Conservation (phyloP, 495 filamentous ascomycete genomes). For the Immersiella caudata region DNA sequence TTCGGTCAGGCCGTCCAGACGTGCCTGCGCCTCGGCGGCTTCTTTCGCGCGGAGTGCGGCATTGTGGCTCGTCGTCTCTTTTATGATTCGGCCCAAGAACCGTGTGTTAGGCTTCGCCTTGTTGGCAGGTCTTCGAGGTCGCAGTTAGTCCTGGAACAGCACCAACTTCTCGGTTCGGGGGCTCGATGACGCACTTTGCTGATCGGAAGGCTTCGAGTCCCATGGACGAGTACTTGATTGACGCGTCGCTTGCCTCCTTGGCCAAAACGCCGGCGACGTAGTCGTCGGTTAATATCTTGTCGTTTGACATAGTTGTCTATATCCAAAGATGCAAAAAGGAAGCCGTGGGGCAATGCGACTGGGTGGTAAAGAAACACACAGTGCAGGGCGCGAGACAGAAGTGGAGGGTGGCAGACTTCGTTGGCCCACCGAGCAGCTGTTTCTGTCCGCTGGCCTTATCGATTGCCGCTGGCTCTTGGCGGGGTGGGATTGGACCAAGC, state of each 20-base stretch:
- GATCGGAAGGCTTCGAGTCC: conserved; percentile 70
- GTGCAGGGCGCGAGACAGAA: not conserved
- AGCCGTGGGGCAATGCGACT: too few relatives aligned
- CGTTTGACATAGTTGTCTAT: conserved; percentile 33
- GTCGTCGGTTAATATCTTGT: conserved; percentile 64
- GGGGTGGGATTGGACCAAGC: not conserved
- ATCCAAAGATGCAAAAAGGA: not conserved
- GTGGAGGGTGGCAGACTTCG: not conserved
- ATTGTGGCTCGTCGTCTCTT: conserved; percentile 88
- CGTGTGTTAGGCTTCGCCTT: conserved; percentile 90
- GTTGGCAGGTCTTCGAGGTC: conserved; percentile 50
- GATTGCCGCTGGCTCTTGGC: conserved; percentile 4
- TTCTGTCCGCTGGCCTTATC: conserved; percentile 9
- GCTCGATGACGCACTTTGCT: conserved; percentile 58
- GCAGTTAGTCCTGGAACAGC: conserved; percentile 17
- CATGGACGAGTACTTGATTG: conserved; percentile 71
- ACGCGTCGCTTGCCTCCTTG: conserved; percentile 68
- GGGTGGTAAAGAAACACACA: not conserved
- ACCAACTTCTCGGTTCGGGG: conserved; percentile 1
- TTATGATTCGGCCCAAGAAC: conserved; percentile 86
- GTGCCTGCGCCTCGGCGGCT: conserved; percentile 57
- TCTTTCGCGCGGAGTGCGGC: conserved; percentile 82
- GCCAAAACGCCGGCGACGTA: conserved; percentile 74
- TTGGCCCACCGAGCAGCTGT: not conserved
- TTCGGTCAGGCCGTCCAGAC: conserved; percentile 48